Evolutionary conservation across 371 early-diverging fungal genomes (phyloP).

Genomic region (Circinella minor): DNA sequence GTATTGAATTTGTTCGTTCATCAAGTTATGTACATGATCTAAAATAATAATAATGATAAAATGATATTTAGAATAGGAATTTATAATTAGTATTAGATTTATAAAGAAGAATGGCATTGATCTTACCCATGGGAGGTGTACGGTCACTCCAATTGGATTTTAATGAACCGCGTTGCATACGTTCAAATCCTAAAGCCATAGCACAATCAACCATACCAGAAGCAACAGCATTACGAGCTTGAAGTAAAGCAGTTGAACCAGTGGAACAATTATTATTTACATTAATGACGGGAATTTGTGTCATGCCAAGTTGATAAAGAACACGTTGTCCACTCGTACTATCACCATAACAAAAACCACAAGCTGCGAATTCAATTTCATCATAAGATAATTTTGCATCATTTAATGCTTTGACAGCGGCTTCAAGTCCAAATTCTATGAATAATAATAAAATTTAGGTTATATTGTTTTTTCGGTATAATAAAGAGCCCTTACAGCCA

Average conservation of each 20-base stretch:
- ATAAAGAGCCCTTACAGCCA: too few species aligned
- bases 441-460: background rate
- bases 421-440: constrained; percentile 74
- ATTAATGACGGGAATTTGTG: constrained; percentile 67
- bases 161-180: constrained; percentile 72
- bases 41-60: background rate
- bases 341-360: constrained; percentile 72
- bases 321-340: constrained; percentile 78
- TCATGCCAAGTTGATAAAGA: constrained; percentile 72
- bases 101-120: background rate
- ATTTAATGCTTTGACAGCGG: constrained; percentile 74
- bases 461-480: background rate
- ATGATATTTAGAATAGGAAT: background rate
- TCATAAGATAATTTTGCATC: constrained; percentile 75
- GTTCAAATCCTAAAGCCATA: constrained; percentile 81
- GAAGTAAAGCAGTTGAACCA: constrained; percentile 77
- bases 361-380: constrained; percentile 65
- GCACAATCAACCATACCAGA: constrained; percentile 73
- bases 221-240: constrained; percentile 72
- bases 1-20: constrained; percentile 64
- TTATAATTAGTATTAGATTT: background rate
- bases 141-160: constrained; percentile 64
- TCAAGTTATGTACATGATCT: constrained; percentile 61
- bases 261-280: constrained; percentile 87
- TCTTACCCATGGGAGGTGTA: constrained; percentile 65